These are phyloP conservation scores for Paraconiothyrium brasiliense DNA, from an alignment of 2,329 filamentous ascomycete genomes.

Conservation along the genomic window DNA sequence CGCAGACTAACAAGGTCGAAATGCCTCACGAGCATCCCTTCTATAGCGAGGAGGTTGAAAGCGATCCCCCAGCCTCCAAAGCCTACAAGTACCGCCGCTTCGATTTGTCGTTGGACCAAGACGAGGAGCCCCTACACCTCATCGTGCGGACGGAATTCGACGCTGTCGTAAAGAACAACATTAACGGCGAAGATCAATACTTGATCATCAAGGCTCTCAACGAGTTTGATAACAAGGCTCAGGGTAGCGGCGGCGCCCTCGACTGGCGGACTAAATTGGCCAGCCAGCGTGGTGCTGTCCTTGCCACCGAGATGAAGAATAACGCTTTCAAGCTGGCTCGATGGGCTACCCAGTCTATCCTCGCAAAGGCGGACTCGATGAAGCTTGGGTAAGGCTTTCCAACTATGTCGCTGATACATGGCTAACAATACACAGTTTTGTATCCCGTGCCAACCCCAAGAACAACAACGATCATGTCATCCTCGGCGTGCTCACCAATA, in stretches of 20 bases:
- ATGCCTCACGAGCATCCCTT: constrained; percentile 95
- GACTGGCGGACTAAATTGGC: constrained; percentile 97
- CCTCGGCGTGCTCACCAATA: constrained; percentile 95
- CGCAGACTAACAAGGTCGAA: constrained; percentile 77
- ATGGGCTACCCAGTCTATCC: constrained; percentile 96
- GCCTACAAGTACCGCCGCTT: constrained; percentile 98
- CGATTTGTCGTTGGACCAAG: constrained; percentile 88
- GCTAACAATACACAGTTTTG: constrained; percentile 72
- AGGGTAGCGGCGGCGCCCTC: constrained; percentile 90
- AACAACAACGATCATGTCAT: constrained; percentile 93
- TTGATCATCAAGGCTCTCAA: constrained; percentile 95
- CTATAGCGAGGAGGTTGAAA: constrained; percentile 93
- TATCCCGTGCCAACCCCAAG: constrained; percentile 92
- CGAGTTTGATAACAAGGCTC: constrained; percentile 98
- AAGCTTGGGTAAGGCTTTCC: constrained; percentile 81
- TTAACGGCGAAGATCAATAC: constrained; percentile 89
- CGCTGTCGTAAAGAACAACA: constrained; percentile 93
- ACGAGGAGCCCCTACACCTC: constrained; percentile 92
- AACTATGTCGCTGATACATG: not conserved
- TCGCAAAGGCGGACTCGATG: constrained; percentile 97
- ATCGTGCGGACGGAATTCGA: constrained; percentile 95
- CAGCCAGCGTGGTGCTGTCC: constrained; percentile 93
- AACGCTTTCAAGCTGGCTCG: constrained; percentile 98
- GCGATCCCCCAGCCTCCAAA: constrained; percentile 92
- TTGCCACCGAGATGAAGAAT: constrained; percentile 99